These are phyloP conservation scores for Saccharomycopsis guyanensis DNA, from an alignment of 805 yeast species.

Conservation along the genomic window DNA sequence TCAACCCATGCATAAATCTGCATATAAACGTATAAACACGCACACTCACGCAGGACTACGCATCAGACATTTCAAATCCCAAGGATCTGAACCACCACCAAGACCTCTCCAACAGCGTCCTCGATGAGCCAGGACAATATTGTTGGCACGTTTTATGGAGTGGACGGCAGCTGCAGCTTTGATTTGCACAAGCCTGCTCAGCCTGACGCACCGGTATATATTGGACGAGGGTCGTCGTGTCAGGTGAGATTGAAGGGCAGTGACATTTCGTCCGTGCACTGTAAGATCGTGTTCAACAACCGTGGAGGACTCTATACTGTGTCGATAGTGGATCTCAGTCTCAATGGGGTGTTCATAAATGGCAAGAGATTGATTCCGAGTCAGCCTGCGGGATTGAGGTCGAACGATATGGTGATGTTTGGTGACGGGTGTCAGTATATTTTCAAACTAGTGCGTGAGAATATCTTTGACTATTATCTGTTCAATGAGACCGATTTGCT, in stretches of 20 bases:
- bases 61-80: too few species aligned
- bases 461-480: constrained; percentile 9
- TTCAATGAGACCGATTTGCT: constrained; percentile 7
- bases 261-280: constrained; percentile 5
- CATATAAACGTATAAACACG: too few species aligned
- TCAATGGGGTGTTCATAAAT: constrained; percentile 2
- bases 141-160: not conserved
- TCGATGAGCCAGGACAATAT: too few species aligned
- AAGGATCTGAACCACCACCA: not conserved
- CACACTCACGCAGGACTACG: too few species aligned
- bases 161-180: not conserved
- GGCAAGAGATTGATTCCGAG: not conserved
- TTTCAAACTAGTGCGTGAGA: not conserved
- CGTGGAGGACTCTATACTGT: not conserved
- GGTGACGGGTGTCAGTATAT: not conserved
- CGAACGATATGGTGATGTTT: constrained; percentile 3
- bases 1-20: too few species aligned
- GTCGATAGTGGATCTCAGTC: not conserved
- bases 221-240: not conserved
- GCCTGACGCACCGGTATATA: not conserved
- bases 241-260: not conserved
- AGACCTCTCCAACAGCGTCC: not conserved
- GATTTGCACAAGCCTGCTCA: not conserved
- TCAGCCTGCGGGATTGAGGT: not conserved
- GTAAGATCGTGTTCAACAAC: not conserved